phyloP scores from a whole-genome alignment of 2,329 filamentous ascomycete species.

The Beauveria australis region DNA sequence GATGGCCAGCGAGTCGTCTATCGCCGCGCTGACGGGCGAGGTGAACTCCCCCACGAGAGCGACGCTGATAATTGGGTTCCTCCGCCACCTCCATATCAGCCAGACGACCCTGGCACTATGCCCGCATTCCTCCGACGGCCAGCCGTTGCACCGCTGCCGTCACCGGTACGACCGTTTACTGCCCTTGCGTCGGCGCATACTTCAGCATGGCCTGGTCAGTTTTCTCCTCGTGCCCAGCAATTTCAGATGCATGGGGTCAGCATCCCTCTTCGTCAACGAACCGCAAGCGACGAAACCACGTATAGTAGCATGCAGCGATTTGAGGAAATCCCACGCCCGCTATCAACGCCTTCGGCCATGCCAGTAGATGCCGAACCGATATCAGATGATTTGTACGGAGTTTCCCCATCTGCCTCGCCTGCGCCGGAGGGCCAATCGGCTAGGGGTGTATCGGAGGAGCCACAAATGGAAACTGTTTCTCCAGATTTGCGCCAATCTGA shows the following conservation, averaged over 20 bases:
- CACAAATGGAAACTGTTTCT: neutral
- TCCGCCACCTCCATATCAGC: conserved; percentile 72
- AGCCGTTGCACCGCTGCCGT: conserved; percentile 28
- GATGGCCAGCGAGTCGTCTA: conserved; percentile 51
- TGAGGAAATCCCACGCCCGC: conserved; percentile 21
- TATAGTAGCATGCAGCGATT: conserved; percentile 17
- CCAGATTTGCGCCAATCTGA: neutral
- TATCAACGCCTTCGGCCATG: conserved; percentile 22
- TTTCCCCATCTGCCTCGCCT: conserved; percentile 38
- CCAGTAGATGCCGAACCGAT: conserved; percentile 16
- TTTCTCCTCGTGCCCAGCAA: neutral
- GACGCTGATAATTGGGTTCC: conserved; percentile 86
- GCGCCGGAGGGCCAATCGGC: neutral
- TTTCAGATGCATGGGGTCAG: conserved; percentile 6
- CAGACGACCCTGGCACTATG: conserved; percentile 50
- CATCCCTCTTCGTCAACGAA: conserved; percentile 22
- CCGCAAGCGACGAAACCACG: conserved; percentile 28
- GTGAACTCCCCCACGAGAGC: conserved; percentile 74
- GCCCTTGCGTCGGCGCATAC: conserved; percentile 1
- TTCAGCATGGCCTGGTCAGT: conserved; percentile 10
- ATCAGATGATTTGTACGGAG: conserved; percentile 37
- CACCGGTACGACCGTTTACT: conserved; percentile 18
- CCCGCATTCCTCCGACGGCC: conserved; percentile 48
- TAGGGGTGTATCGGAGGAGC: neutral
- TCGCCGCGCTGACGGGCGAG: conserved; percentile 59